Conservation (phyloP, 2,329 filamentous ascomycete genomes). For the Aureobasidium melanogenum region DNA sequence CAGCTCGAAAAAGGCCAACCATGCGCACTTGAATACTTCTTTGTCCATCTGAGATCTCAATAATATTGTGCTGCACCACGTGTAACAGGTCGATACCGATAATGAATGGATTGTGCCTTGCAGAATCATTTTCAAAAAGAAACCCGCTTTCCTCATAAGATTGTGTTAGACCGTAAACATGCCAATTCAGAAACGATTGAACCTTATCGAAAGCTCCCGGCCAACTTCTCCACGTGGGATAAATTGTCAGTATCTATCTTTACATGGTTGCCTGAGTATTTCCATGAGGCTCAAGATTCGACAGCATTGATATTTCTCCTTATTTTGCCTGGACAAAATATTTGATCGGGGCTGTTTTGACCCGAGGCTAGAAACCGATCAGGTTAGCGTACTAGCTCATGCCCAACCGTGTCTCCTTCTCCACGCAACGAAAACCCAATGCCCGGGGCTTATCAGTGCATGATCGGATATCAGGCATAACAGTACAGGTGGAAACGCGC, state of each 20-base stretch:
- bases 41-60: too few species aligned
- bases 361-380: not conserved
- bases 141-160: too few species aligned
- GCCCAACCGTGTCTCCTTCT: not conserved
- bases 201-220: too few species aligned
- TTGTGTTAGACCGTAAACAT: too few species aligned
- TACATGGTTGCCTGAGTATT: not conserved
- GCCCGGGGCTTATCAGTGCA: slow-evolving; percentile 1
- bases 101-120: too few species aligned
- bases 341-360: not conserved
- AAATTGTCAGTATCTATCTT: too few species aligned
- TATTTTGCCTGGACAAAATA: not conserved
- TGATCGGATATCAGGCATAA: not conserved
- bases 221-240: too few species aligned
- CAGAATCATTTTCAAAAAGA: too few species aligned
- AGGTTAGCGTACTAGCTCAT: not conserved
- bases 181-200: too few species aligned
- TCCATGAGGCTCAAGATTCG: not conserved
- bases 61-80: too few species aligned
- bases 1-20: not conserved
- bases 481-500: not conserved
- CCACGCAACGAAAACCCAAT: not conserved
- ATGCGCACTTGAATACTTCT: too few species aligned
- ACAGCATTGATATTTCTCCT: not conserved
- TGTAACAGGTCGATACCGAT: too few species aligned